Base-by-base conservation (phyloP, 1,139 yeast species). In the Diutina ranongensis region DNA sequence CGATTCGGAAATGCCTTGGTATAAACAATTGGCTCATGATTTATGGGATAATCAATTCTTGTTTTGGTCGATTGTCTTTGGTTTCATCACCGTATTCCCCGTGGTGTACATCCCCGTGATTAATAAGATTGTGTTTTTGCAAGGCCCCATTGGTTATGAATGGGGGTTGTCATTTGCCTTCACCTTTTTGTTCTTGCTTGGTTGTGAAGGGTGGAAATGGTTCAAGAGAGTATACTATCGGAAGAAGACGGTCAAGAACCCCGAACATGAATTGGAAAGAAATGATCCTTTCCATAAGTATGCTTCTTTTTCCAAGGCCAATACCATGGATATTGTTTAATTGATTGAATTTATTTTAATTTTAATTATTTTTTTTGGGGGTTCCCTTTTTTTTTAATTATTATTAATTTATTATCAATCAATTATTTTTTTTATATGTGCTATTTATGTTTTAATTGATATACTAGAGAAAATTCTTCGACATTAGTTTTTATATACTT, bases 191-290 rank as follows among this genome's bases (percentile, higher is more conserved):
- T 38, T 38, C 21, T 9, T 38, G 32, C 32, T 27, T 22, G 42
- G 42, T 8, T 38, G 42, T 38, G 42, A 38, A 25, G 42, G 15
- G 2, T 38, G 42, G 42, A 38, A 38, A 12, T 38, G 42, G 21
- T 15, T 38, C 42, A 38, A 38, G 32, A 18, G 42, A 12, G 42
- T 38, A 15, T 38, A 38, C 21, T 38, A n/a, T 9, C 42, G 32
- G n/a, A 9, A 10, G 15, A 25, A n/a, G 42, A 13, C 21, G 3
- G 18, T 13, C 8, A 25, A 38, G 19, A 15, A 38, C 13, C 28
- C 28, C 28, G 28, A 25, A 10, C 10, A 25, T 25, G 42, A 38
- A 7, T 15, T 16, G 32, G 21, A 3, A 20, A 7, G n/a, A 8
- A 38, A 13, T 25, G 42, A 38, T 15, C 42, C 42, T 10, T 38